Conservation (phyloP, 2,329 filamentous ascomycete species). For the Mariannaea elegans region DNA sequence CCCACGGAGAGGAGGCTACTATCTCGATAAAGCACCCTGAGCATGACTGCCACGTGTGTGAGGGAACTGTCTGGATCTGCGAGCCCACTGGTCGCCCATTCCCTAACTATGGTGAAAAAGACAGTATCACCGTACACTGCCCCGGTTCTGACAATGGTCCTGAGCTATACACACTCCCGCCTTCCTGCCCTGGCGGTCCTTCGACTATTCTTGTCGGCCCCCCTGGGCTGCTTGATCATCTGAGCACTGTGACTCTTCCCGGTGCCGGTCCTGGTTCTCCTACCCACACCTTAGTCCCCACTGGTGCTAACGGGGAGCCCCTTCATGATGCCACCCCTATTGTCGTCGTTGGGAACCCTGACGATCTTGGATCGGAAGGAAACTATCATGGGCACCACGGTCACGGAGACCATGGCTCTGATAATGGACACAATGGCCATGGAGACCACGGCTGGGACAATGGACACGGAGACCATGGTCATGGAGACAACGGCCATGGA, state of each 20-base stretch:
- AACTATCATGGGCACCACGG: no score
- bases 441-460: not conserved
- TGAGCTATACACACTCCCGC: conserved; percentile 1
- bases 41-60: conserved; percentile 30
- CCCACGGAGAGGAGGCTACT: conserved; percentile 22
- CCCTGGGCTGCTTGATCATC: conserved; percentile 6
- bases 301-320: conserved; percentile 27
- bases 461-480: not conserved
- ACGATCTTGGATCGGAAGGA: no score
- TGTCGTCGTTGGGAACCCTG: conserved; percentile 4
- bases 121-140: conserved; percentile 1
- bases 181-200: conserved; percentile 15
- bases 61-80: conserved; percentile 38
- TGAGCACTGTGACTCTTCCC: conserved; percentile 23
- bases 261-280: conserved; percentile 17
- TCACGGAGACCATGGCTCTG: not conserved
- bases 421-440: not conserved
- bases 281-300: conserved; percentile 27
- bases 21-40: conserved; percentile 32
- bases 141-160: not conserved
- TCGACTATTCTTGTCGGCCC: conserved; percentile 29
- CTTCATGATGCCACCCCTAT: conserved; percentile 18
- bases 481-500: not conserved
- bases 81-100: conserved; percentile 27
- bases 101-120: not conserved